Base-by-base conservation (phyloP, 2,329 filamentous ascomycete genomes). In the Curvularia lunata region DNA sequence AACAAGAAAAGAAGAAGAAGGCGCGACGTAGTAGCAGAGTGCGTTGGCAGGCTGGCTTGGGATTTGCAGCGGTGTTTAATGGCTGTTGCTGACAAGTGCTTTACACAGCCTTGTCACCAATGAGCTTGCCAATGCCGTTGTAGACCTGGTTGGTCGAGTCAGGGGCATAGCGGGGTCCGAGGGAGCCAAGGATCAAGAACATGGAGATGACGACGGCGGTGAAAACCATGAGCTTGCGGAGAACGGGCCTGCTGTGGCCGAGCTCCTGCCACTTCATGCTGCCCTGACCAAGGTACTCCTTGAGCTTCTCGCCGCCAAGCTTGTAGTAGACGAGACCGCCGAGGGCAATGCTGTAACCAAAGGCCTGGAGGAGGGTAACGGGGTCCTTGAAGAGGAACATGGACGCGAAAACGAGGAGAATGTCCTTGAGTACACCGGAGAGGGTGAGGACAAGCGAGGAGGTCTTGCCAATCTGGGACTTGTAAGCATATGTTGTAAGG, bases 371-470 rank as follows among this genome's bases (percentile, higher is more conserved):
- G 54, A 81, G 81, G 16, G 89, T 86, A 63, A 94, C 88, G 50
- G 88, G 86, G 62, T 91, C 91, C 68, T 86, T 85, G 88, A 91
- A 94, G 77, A 94, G 91, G 65, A 91, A 77, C 86, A 93, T 92
- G 61, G 90, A 92, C 45, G 89, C 89, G 52, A 83, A 81, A 58
- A 95, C 91, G 49, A 95, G 88, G 70, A 95, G 85, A 58, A 95
- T 91, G 78, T 95, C 91, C 84, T 94, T 95, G 63, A 95, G 86
- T 38, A 95, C 91, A 81, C 91, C 91, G 74, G 90, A 94, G 46
- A 95, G 88, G 30, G 91, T 95, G 72, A 95, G 88, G 68, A 94
- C 89, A 53, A 95, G 88, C 51, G 91, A 91, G 1, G 91, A 94
- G 16, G 91, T 94, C 83, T 91, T 93, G 81, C 91, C 91, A 74